phyloP scores from a whole-genome alignment of 116 monocot species.

The Papilionanthe hybrid region DNA sequence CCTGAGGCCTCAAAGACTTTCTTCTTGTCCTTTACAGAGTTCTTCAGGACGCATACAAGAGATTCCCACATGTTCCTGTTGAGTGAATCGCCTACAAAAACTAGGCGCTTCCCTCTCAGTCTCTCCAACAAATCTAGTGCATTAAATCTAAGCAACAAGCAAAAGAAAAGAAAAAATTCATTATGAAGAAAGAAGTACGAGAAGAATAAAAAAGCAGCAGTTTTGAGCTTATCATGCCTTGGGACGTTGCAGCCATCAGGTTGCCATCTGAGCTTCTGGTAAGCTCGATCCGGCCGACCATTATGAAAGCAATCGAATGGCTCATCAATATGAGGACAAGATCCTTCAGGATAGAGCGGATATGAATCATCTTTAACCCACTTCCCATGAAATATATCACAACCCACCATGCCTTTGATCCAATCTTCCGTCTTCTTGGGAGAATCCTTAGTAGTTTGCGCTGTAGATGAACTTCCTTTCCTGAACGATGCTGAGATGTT shows the following conservation, averaged over 20 bases:
- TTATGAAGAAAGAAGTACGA: neutral
- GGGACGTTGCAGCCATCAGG: constrained; percentile 72
- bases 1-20: constrained; percentile 89
- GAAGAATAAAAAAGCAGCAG: neutral
- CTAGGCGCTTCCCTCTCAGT: constrained; percentile 80
- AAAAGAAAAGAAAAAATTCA: neutral
- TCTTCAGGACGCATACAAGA: constrained; percentile 71
- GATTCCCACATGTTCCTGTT: constrained; percentile 99
- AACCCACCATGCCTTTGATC: constrained; percentile 46
- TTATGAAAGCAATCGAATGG: constrained; percentile 72
- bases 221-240: constrained; percentile 39
- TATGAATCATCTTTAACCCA: constrained; percentile 90
- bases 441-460: neutral
- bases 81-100: constrained; percentile 89
- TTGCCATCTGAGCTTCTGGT: constrained; percentile 91
- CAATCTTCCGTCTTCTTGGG: constrained; percentile 24
- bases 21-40: constrained; percentile 68
- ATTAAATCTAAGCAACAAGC: constrained; percentile 58
- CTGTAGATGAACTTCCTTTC: no score
- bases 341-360: constrained; percentile 77
- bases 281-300: constrained; percentile 61
- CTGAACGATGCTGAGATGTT: neutral
- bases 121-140: constrained; percentile 83
- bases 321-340: constrained; percentile 87
- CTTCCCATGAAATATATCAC: constrained; percentile 69